Evolutionary conservation across 306 rosid species (phyloP).

Genomic region (Psophocarpus tetragonolobus): DNA sequence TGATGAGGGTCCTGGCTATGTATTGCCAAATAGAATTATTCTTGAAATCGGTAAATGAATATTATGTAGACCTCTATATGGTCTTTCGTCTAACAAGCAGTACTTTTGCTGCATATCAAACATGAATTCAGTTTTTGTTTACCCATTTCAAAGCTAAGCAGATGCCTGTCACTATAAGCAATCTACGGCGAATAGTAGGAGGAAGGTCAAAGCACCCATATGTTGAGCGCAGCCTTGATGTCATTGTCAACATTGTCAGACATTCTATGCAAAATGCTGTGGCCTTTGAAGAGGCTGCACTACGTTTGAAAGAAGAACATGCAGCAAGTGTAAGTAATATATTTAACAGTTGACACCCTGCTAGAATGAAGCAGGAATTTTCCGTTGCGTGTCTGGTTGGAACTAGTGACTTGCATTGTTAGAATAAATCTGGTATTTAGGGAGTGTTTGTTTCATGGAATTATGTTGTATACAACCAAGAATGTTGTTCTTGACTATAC

Average conservation of each 20-base stretch:
- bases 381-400: slow-evolving; percentile 1
- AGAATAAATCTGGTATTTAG: slow-evolving; percentile 14
- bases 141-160: slow-evolving; percentile 71
- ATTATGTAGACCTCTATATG: slow-evolving; percentile 5
- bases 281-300: slow-evolving; percentile 71
- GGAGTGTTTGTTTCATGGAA: too few relatives aligned
- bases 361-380: neutral
- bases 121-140: slow-evolving; percentile 13
- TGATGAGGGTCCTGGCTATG: slow-evolving; percentile 94
- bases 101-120: neutral
- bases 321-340: slow-evolving; percentile 58
- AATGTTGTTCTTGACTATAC: too few relatives aligned
- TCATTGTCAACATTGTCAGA: slow-evolving; percentile 70
- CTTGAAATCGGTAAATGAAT: slow-evolving; percentile 78
- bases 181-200: slow-evolving; percentile 57
- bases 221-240: slow-evolving; percentile 72
- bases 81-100: slow-evolving; percentile 5
- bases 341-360: neutral
- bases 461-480: too few relatives aligned
- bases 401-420: slow-evolving; percentile 15
- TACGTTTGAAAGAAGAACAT: slow-evolving; percentile 56
- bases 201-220: slow-evolving; percentile 63
- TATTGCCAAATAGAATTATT: slow-evolving; percentile 82
- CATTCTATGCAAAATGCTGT: slow-evolving; percentile 66
- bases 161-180: slow-evolving; percentile 72